Conservation (phyloP, 768 basidiomycete species). For the Naematelia aurantialba region DNA sequence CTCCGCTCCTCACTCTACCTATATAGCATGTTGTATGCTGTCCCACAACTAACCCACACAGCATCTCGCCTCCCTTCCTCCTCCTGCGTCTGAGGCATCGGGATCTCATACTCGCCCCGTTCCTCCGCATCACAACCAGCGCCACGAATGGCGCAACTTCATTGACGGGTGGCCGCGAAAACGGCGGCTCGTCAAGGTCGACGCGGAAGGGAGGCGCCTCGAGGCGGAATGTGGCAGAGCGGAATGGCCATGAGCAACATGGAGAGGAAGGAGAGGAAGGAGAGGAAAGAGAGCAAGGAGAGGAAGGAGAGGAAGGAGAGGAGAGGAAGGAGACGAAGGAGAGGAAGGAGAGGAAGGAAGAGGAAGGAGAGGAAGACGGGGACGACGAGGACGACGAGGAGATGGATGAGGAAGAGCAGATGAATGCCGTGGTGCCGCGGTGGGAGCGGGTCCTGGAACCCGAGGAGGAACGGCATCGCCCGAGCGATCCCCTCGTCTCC, state of each 20-base stretch:
- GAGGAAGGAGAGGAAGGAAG: too few species aligned
- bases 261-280: constrained; percentile 12
- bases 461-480: constrained; percentile 19
- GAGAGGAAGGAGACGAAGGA: constrained; percentile 11
- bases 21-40: neutral
- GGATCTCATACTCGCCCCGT: constrained; percentile 17
- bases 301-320: constrained; percentile 7
- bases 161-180: constrained; percentile 26
- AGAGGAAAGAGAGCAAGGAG: too few species aligned
- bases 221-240: constrained; percentile 1
- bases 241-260: neutral
- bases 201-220: neutral
- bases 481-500: constrained; percentile 32
- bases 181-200: neutral
- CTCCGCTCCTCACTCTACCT: too few species aligned
- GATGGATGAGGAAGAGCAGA: constrained; percentile 25
- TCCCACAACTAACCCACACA: neutral
- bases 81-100: constrained; percentile 17
- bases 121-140: constrained; percentile 14
- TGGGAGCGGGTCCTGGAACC: constrained; percentile 15
- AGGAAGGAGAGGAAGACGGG: too few species aligned
- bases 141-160: constrained; percentile 24
- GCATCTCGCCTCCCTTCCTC: constrained; percentile 11
- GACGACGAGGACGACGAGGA: too few species aligned
- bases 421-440: constrained; percentile 16